Conservation (phyloP, 768 basidiomycete genomes). For the Auriscalpium microsporum region DNA sequence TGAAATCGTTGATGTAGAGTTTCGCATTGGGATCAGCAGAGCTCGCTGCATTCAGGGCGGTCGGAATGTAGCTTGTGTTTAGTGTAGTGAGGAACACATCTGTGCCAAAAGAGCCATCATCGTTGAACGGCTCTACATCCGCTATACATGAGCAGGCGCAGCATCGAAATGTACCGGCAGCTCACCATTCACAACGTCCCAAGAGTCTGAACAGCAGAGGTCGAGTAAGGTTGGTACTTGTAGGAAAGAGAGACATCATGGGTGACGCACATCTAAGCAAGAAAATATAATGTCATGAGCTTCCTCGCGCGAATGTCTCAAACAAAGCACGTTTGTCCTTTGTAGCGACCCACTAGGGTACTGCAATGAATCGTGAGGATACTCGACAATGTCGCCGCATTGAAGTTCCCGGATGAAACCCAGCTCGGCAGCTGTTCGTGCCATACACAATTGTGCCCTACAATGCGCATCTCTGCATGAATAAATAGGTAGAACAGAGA, state of each 20-base stretch:
- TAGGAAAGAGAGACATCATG: neutral
- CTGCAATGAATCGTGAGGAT: conserved; percentile 28
- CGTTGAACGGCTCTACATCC: conserved; percentile 44
- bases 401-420: conserved; percentile 25
- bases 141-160: neutral
- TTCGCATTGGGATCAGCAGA: conserved; percentile 47
- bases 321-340: conserved; percentile 28
- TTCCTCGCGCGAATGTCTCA: conserved; percentile 6
- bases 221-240: conserved; percentile 4
- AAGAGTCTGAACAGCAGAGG: conserved; percentile 25
- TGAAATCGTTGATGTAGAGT: conserved; percentile 43
- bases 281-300: neutral
- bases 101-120: conserved; percentile 48
- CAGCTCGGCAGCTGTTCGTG: conserved; percentile 36
- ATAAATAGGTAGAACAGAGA: neutral
- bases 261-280: neutral
- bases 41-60: conserved; percentile 44
- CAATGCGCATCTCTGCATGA: neutral
- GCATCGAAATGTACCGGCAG: neutral
- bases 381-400: conserved; percentile 22
- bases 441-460: conserved; percentile 36
- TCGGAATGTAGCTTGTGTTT: conserved; percentile 37
- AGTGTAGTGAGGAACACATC: conserved; percentile 46
- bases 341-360: conserved; percentile 30
- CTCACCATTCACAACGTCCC: conserved; percentile 45